phyloP scores from a whole-genome alignment of 2,329 filamentous ascomycete genomes.

The Colletotrichum sansevieriae region DNA sequence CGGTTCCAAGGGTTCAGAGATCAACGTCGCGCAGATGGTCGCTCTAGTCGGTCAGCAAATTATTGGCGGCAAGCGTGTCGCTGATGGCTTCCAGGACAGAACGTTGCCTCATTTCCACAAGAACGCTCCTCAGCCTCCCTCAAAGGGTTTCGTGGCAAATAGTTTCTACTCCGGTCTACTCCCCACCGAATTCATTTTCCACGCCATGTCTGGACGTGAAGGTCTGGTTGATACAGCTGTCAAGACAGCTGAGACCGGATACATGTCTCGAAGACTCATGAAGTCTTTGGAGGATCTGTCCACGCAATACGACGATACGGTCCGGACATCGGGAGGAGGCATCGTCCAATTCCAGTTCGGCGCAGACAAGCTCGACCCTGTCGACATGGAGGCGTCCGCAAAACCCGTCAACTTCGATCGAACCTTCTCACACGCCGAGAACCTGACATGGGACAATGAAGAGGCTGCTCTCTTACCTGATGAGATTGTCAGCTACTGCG shows the following conservation, averaged over 20 bases:
- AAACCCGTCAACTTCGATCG: conserved; percentile 93
- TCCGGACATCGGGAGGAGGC: conserved; percentile 87
- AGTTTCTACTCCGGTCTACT: conserved; percentile 95
- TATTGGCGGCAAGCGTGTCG: conserved; percentile 92
- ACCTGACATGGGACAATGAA: conserved; percentile 82
- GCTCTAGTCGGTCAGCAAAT: conserved; percentile 98
- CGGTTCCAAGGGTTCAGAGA: conserved; percentile 95
- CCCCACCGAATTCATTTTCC: conserved; percentile 95
- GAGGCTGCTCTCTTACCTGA: conserved; percentile 80
- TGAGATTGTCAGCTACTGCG: conserved; percentile 78
- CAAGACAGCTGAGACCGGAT: conserved; percentile 98
- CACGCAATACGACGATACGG: conserved; percentile 93
- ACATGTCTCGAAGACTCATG: conserved; percentile 98
- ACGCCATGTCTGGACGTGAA: conserved; percentile 98
- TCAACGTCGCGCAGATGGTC: conserved; percentile 99
- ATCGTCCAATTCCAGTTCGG: conserved; percentile 98
- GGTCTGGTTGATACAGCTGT: conserved; percentile 98
- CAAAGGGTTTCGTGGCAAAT: conserved; percentile 96
- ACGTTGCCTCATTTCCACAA: conserved; percentile 96
- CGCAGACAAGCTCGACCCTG: conserved; percentile 93
- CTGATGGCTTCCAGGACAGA: conserved; percentile 96
- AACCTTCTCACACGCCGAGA: conserved; percentile 86
- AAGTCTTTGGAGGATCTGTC: conserved; percentile 97
- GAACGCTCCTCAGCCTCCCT: conserved; percentile 89
- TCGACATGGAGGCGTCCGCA: conserved; percentile 96